Evolutionary conservation across 2,329 filamentous ascomycete genomes (phyloP).

Genomic region (Fusarium burgessii): DNA sequence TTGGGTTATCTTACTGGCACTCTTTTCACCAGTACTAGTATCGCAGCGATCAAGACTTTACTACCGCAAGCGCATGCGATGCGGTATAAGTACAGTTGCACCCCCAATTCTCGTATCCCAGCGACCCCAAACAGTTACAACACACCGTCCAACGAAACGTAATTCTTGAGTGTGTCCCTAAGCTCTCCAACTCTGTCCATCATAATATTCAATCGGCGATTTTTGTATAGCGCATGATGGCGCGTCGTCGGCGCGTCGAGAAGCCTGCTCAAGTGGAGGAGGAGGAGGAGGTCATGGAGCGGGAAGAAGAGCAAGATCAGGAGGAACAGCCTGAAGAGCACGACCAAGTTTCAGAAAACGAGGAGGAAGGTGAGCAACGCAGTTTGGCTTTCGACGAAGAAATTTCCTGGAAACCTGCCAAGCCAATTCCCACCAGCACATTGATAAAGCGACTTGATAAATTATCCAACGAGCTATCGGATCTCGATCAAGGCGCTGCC

Average conservation of each 20-base stretch:
- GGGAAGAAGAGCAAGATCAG: constrained; percentile 38
- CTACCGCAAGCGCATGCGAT: constrained; percentile 39
- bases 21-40: constrained; percentile 12
- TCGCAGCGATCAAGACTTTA: constrained; percentile 4
- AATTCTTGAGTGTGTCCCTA: background rate
- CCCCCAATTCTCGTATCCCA: constrained; percentile 31
- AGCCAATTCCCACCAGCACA: constrained; percentile 85
- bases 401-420: constrained; percentile 91
- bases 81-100: constrained; percentile 38
- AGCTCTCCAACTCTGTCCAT: background rate
- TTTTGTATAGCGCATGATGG: constrained; percentile 48
- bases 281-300: constrained; percentile 46
- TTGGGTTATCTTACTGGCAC: constrained; percentile 2
- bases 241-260: constrained; percentile 53
- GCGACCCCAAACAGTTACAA: constrained; percentile 33
- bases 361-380: constrained; percentile 47
- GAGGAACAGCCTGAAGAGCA: constrained; percentile 29
- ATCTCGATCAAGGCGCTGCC: constrained; percentile 87
- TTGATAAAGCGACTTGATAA: constrained; percentile 84
- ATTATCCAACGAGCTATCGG: constrained; percentile 84
- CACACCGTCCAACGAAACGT: constrained; percentile 1
- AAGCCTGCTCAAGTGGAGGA: constrained; percentile 49
- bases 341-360: constrained; percentile 37
- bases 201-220: background rate
- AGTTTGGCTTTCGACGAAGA: constrained; percentile 84